phyloP scores from a whole-genome alignment of 805 yeast species.

The Phaffomyces opuntiae region DNA sequence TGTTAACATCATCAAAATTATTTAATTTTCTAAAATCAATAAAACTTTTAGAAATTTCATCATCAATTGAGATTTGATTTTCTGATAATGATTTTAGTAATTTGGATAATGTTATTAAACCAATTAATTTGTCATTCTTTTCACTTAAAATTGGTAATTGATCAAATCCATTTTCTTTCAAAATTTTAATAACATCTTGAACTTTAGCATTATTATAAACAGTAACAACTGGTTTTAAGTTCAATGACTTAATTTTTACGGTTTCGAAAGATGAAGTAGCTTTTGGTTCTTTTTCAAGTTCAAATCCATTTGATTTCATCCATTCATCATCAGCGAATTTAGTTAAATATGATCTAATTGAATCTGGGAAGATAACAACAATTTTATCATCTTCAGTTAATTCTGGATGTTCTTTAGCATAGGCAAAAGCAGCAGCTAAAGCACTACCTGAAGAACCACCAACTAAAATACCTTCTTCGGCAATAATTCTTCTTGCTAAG shows the following conservation, averaged over 20 bases:
- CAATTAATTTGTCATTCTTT: conserved; percentile 46
- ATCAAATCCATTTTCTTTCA: conserved; percentile 74
- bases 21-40: conserved; percentile 70
- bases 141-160: conserved; percentile 70
- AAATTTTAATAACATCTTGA: conserved; percentile 56
- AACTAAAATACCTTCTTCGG: conserved; percentile 79
- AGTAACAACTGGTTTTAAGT: conserved; percentile 74
- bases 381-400: conserved; percentile 67
- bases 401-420: conserved; percentile 50
- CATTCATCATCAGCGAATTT: conserved; percentile 89
- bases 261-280: conserved; percentile 40
- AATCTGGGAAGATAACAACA: conserved; percentile 81
- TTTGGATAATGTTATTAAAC: conserved; percentile 70
- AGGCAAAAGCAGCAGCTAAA: conserved; percentile 67
- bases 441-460: conserved; percentile 92
- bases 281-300: conserved; percentile 41
- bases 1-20: conserved; percentile 50
- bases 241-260: conserved; percentile 60
- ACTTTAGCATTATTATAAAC: conserved; percentile 55
- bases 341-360: conserved; percentile 78
- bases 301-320: conserved; percentile 74
- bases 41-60: conserved; percentile 52
- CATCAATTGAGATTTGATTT: conserved; percentile 47
- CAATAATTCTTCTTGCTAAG: conserved; percentile 73
- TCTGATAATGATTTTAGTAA: conserved; percentile 61